Percentiles rank a stretch among this genome's conserved stretches.
phyloP scores from a whole-genome alignment of 2,329 filamentous ascomycete genomes.

The Botrytis pseudocinerea region DNA sequence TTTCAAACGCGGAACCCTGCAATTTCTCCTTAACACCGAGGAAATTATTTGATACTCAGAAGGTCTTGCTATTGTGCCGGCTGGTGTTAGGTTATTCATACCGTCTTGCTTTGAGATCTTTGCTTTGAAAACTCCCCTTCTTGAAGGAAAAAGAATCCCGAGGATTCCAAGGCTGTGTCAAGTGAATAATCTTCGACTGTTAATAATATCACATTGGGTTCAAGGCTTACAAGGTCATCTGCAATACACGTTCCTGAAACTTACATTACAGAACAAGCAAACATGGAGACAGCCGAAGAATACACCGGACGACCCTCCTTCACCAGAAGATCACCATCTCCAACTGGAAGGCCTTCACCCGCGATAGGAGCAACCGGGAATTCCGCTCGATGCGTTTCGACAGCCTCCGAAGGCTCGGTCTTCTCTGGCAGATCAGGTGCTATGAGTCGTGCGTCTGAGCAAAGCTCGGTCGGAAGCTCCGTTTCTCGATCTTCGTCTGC shows the following conservation, averaged over 20 bases:
- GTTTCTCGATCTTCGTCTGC: conserved; percentile 64
- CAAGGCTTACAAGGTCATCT: not conserved
- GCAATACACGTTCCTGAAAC: not conserved
- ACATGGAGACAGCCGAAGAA: conserved; percentile 46
- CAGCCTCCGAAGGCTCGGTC: conserved; percentile 51
- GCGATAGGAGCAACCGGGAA: conserved; percentile 60
- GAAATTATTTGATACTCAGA: conserved; percentile 26
- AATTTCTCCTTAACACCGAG: conserved; percentile 22
- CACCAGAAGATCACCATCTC: conserved; percentile 57
- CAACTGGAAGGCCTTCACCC: conserved; percentile 61
- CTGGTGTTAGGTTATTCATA: conserved; percentile 27
- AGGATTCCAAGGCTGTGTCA: not conserved
- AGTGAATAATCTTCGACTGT: not conserved
- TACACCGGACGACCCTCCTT: conserved; percentile 36
- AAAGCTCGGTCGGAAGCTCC: conserved; percentile 51
- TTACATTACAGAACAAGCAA: conserved; percentile 22
- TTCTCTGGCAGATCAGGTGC: conserved; percentile 46
- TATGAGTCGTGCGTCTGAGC: conserved; percentile 55
- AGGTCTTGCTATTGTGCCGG: not conserved
- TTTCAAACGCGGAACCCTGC: conserved; percentile 22
- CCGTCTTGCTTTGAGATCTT: conserved; percentile 22
- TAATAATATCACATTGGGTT: conserved; percentile 3
- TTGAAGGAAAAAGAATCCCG: not conserved
- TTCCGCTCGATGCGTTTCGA: conserved; percentile 65
- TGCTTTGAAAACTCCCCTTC: not conserved